Evolutionary conservation across 2,329 filamentous ascomycete species (phyloP), one percentile per base, ranked within the genome.

Genomic region (Cladobotryum mycophilum): DNA sequence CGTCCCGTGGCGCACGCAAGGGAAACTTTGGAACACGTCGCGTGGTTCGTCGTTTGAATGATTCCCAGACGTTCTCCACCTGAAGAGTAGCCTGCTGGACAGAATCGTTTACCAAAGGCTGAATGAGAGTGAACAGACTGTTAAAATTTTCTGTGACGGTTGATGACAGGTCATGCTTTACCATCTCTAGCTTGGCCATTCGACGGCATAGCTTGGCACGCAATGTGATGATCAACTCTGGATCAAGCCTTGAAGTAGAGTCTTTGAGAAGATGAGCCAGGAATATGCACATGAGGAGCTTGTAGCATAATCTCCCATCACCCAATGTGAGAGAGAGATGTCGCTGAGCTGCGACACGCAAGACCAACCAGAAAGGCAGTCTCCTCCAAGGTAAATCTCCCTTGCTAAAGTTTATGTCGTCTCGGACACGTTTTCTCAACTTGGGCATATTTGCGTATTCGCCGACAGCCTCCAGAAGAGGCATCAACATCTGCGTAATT

Each of bases 391-490:
- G 52, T 3, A 48, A 2, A 4, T 30, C 9, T 22, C 18, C 8
- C 5, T 34, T 12, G 3, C 4, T 2, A 1, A 54, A 41, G 14
- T 51, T 52, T 1, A 54, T 49, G 13, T 54, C 82, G 45, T 88
- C 85, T 0, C 80, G 72, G 0, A 86, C 73, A 2, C 76, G 70
- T 59, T 88, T 88, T 0, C 68, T 67, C 1, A 85, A 60, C 0
- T 69, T 20, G 0, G 65, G 55, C 0, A 74, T 64, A 77, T 69
- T 14, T 1, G 13, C 18, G 4, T 25, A 41, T 14, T 35, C 17
- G 1, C 52, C 52, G 2, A 54, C 17, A 3, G 45, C 49, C 13
- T 54, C 52, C 6, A 54, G 12, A 4, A 54, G 18, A 4, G 14
- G n/a, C 37, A 54, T 42, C 1, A 54, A 22, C 52, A 54, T 46